Conservation (phyloP, 495 filamentous ascomycete genomes). For the Clavariopsis aquatica region DNA sequence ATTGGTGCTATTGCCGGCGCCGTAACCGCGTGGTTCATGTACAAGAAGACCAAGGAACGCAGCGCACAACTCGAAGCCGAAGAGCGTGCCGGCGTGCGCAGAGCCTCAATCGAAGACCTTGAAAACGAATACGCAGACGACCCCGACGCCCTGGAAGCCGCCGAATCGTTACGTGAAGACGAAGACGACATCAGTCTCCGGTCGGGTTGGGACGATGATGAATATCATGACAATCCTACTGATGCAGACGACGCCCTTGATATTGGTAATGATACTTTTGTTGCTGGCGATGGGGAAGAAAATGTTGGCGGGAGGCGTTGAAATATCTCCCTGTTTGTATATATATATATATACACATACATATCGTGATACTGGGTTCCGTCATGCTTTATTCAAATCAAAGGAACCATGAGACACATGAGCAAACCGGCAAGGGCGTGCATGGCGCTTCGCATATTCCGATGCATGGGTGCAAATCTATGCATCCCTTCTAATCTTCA, state of each 20-base stretch:
- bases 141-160: conserved; percentile 40
- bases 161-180: conserved; percentile 43
- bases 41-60: conserved; percentile 75
- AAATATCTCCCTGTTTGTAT: neutral
- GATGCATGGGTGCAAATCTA: neutral
- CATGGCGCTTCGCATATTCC: neutral
- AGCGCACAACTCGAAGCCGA: conserved; percentile 83
- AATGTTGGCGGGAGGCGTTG: conserved; percentile 7
- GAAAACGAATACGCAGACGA: conserved; percentile 46
- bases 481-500: neutral
- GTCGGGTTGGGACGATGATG: conserved; percentile 42
- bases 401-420: neutral
- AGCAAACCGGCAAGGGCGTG: neutral
- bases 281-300: conserved; percentile 41
- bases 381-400: neutral
- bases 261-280: conserved; percentile 47
- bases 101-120: conserved; percentile 25
- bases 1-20: conserved; percentile 69
- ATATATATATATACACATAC: neutral
- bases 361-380: neutral
- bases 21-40: conserved; percentile 81
- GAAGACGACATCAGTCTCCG: conserved; percentile 65
- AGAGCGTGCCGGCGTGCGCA: conserved; percentile 59
- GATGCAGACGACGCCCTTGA: conserved; percentile 42
- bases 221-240: conserved; percentile 48